These are phyloP conservation scores for Linum trigynum DNA, from an alignment of 345 rosid species.

Conservation along the genomic window DNA sequence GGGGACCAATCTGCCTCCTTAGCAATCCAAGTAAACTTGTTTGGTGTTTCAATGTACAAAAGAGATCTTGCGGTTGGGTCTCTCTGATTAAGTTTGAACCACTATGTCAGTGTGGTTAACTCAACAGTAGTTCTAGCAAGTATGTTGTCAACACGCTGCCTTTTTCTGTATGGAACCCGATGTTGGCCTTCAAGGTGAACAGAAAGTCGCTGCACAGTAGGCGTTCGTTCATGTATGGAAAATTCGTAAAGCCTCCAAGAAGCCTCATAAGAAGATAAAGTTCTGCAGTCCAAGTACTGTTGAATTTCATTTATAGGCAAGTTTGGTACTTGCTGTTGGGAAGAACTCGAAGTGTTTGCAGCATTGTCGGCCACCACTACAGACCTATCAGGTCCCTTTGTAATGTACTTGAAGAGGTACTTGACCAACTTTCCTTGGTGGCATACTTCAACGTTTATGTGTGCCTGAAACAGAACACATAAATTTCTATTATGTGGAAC, in stretches of 20 bases:
- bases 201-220: neutral
- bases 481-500: slow-evolving; percentile 4
- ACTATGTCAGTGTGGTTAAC: too few species aligned
- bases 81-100: too few species aligned
- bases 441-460: slow-evolving; percentile 1
- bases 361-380: neutral
- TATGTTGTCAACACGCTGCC: too few species aligned
- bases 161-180: too few species aligned
- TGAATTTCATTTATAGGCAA: neutral
- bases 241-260: neutral
- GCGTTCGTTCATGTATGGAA: neutral
- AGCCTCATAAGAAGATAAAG: neutral
- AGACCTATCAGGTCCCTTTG: neutral
- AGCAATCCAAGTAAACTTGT: too few species aligned
- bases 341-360: neutral
- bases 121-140: too few species aligned
- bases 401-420: slow-evolving; percentile 3
- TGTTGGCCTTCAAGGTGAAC: neutral
- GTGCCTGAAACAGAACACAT: neutral
- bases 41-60: too few species aligned
- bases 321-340: too few species aligned
- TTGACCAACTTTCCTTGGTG: neutral
- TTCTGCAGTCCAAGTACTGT: neutral
- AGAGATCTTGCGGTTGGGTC: too few species aligned
- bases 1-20: too few species aligned